Conservation (phyloP, 352 stramenopile species). For the Thalassiosira mediterranea region DNA sequence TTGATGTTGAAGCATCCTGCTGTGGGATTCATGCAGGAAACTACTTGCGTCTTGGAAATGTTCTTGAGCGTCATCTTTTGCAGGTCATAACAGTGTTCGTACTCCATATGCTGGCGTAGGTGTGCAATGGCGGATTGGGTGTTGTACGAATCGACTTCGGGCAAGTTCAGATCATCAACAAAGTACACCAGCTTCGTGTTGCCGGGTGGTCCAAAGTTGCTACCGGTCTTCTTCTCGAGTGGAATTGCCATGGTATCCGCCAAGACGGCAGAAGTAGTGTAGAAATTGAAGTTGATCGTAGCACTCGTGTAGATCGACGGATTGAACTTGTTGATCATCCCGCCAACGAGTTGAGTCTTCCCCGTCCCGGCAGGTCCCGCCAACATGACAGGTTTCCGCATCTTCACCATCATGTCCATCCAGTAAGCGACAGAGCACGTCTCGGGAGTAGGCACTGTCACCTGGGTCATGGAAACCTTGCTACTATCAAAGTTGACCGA, state of each 20-base stretch:
- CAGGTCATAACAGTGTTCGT: slow-evolving; percentile 93
- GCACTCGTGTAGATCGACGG: slow-evolving; percentile 76
- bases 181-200: slow-evolving; percentile 95
- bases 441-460: slow-evolving; percentile 94
- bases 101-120: slow-evolving; percentile 94
- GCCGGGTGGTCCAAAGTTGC: slow-evolving; percentile 92
- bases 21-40: slow-evolving; percentile 96
- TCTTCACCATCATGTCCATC: slow-evolving; percentile 92
- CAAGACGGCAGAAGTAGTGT: slow-evolving; percentile 92
- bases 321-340: slow-evolving; percentile 86
- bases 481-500: slow-evolving; percentile 91
- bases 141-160: slow-evolving; percentile 95
- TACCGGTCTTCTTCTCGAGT: slow-evolving; percentile 94
- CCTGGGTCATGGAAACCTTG: slow-evolving; percentile 94
- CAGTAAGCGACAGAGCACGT: slow-evolving; percentile 93
- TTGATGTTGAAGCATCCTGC: slow-evolving; percentile 95
- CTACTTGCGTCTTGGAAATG: slow-evolving; percentile 93
- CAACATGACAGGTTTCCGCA: slow-evolving; percentile 91
- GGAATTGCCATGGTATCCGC: slow-evolving; percentile 93
- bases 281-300: slow-evolving; percentile 97
- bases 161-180: slow-evolving; percentile 95
- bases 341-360: slow-evolving; percentile 94
- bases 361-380: slow-evolving; percentile 93
- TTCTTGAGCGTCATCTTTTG: slow-evolving; percentile 94
- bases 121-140: slow-evolving; percentile 95